Evolutionary conservation across 176 grass and related monocot species (phyloP), one percentile per base, ranked within the genome.

Genomic region (Lolium multiflorum): DNA sequence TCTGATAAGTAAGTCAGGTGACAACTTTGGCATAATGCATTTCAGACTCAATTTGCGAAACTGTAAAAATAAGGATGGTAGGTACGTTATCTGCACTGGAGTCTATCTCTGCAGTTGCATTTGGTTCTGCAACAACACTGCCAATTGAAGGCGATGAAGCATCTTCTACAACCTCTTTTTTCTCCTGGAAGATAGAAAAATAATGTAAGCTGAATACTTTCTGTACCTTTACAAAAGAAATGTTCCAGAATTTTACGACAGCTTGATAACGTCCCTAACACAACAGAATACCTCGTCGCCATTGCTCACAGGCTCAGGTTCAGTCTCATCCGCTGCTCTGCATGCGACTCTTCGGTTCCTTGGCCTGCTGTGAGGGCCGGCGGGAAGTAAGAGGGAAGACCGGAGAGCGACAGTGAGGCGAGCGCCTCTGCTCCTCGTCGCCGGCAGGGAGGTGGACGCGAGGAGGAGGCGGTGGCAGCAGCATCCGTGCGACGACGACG

Each of bases 241-340:
- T 35, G 31, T 35, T 35, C 31, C 31, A 35, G 31, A 35, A 35
- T 35, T 35, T 35, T 35, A 35, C 31, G 31, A 35, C 31, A 35
- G 31, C 31, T 35, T 35, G 31, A 35, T 35, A 35, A 35, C 31
- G 31, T 35, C 31, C 31, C 31, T 35, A 35, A 35, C 31, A 3
- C 31, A 35, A 35, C 31, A 35, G 31, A 35, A 35, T 35, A 92
- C 88, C 72, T 91, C 85, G 68, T 87, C 91, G 43, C 51, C 88
- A 77, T 91, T 78, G 74, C 82, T 89, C 16, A 91, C 94, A 2
- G 74, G 87, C 16, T 91, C 94, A 2, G 74, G 87, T 39, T 88
- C 90, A 4, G 92, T 90, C 84, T 94, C 92, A 4, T 83, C 83
- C 90, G 51, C 77, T 14, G 90, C 90, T 56, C 67, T 88, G 92